Base-by-base conservation (phyloP, 495 filamentous ascomycete genomes). In the Penicillium flavigenum region DNA sequence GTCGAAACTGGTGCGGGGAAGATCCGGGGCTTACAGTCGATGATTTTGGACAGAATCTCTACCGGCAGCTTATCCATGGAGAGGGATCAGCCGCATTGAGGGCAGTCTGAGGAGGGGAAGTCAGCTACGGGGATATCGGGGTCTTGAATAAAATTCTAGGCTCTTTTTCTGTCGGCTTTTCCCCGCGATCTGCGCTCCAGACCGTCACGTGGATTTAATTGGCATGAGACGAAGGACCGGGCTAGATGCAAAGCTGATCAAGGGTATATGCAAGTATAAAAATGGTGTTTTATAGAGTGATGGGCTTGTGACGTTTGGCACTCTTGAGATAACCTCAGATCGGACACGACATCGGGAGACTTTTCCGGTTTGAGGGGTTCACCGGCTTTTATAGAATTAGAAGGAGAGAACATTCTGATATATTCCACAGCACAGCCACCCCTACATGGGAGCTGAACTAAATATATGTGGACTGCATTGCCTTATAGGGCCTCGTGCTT, bases 1-100 rank as follows among this genome's bases (percentile, higher is more conserved):
- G 58, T 34, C 41, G 64, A 51, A 22, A 38, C 42, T 26, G 57
- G 56, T 65, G 68, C 67, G 69, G 70, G 69, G 68, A 60, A 62
- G 32, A 48, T 63, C 53, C 51, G 53, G 65, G 57, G 74, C 85
- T 78, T 76, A 91, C 87, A 88, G 46, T 85, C 82, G 55, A 88
- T 70, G 58, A 92, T 89, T 65, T 90, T 86, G 61, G 89, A 79
- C 45, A 92, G 68, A 54, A 92, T 82, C 74, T 94, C 90, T 64
- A 83, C 81, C n/a, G 90, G 90, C 32, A 94, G 81, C 39, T 67
- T 79, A 54, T 86, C 78, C 82, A 87, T 86, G 71, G 59, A 62
- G 65, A 54, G 48, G 47, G 51, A 51, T 36, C 47, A 56, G 50
- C 58, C 64, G 64, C 73, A 77, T 79, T 63, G 62, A 67, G 73